Conservation (phyloP, 495 filamentous ascomycete genomes). For the Tirmania nivea region DNA sequence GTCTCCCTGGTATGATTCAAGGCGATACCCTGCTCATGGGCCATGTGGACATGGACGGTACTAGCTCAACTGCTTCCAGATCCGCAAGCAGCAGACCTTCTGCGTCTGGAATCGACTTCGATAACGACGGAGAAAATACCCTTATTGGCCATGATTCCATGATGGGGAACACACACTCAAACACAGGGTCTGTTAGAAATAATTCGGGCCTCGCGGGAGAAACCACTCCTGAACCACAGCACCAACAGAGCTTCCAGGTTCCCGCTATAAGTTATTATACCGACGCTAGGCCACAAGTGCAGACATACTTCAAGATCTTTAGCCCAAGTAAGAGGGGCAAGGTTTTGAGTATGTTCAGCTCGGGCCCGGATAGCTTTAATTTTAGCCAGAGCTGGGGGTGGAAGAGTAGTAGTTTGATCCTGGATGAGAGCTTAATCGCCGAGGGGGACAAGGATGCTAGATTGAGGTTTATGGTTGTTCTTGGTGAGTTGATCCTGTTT, state of each 20-base stretch:
- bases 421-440: slow-evolving; percentile 29
- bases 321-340: slow-evolving; percentile 33
- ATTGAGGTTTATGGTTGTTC: slow-evolving; percentile 36
- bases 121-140: background rate
- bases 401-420: slow-evolving; percentile 36
- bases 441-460: slow-evolving; percentile 26
- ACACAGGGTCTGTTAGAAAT: background rate
- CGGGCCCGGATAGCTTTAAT: slow-evolving; percentile 37
- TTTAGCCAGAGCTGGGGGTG: slow-evolving; percentile 43
- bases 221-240: background rate
- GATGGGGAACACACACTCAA: background rate
- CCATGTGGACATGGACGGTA: background rate
- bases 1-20: background rate
- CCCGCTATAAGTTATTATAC: slow-evolving; percentile 31
- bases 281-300: slow-evolving; percentile 34
- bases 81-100: background rate
- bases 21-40: background rate
- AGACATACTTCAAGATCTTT: slow-evolving; percentile 44
- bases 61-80: background rate
- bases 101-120: background rate
- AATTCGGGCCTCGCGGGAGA: background rate
- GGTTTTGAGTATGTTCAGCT: slow-evolving; percentile 36
- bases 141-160: background rate
- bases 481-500: slow-evolving; percentile 22
- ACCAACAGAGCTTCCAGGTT: slow-evolving; percentile 1